Evolutionary conservation across 1,284 basidiomycete species (phyloP).

Genomic region (Cryptococcus amylolentus): DNA sequence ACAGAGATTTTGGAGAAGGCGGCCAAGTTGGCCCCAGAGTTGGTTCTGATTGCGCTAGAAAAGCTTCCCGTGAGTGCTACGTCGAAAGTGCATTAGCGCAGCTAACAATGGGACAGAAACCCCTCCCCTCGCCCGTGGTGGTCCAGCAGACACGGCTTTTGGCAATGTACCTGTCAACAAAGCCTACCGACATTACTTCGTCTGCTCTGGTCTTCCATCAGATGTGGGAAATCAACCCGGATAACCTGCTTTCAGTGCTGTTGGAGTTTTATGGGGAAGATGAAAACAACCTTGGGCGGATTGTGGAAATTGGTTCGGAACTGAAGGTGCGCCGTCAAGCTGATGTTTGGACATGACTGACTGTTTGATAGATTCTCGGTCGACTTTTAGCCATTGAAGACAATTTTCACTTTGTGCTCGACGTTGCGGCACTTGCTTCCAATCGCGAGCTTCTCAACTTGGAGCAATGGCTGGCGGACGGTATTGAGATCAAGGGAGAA

Average conservation of each 20-base stretch:
- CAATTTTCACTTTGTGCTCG: slow-evolving; percentile 82
- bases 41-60: slow-evolving; percentile 88
- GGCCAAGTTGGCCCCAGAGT: slow-evolving; percentile 74
- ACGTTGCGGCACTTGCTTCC: slow-evolving; percentile 89
- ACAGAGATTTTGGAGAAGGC: slow-evolving; percentile 89
- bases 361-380: slow-evolving; percentile 72
- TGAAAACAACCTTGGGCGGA: slow-evolving; percentile 87
- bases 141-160: slow-evolving; percentile 84
- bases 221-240: slow-evolving; percentile 84
- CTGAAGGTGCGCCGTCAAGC: slow-evolving; percentile 63
- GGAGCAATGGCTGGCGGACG: slow-evolving; percentile 92
- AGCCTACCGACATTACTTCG: slow-evolving; percentile 73
- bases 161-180: slow-evolving; percentile 69
- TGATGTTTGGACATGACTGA: slow-evolving; percentile 7
- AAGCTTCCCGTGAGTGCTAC: slow-evolving; percentile 71
- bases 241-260: slow-evolving; percentile 80
- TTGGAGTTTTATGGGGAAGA: slow-evolving; percentile 88
- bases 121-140: slow-evolving; percentile 80
- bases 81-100: background rate
- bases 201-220: slow-evolving; percentile 95
- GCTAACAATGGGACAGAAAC: slow-evolving; percentile 57
- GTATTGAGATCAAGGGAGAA: slow-evolving; percentile 71
- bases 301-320: slow-evolving; percentile 92
- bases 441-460: slow-evolving; percentile 90
- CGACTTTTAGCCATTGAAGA: slow-evolving; percentile 73